Percentiles rank a stretch among this genome's conserved stretches.
Evolutionary conservation across 2,329 filamentous ascomycete species (phyloP).

Genomic region (Diplodia mutila): DNA sequence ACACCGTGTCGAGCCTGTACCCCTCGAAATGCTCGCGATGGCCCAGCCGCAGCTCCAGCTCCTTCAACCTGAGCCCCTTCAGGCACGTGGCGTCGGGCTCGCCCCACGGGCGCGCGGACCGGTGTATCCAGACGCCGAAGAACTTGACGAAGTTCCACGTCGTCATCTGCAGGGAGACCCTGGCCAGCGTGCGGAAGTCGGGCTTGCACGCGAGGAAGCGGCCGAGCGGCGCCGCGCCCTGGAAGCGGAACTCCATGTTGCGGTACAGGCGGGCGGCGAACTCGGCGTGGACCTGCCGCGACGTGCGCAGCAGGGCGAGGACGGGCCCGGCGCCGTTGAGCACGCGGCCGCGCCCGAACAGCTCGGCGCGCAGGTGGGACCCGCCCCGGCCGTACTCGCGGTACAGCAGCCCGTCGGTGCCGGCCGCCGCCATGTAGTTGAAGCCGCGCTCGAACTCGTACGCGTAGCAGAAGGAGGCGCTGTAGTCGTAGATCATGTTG

Average conservation of each 20-base stretch:
- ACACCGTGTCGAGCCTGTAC: conserved; percentile 2
- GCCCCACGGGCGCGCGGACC: conserved; percentile 11
- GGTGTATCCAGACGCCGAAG: conserved; percentile 18
- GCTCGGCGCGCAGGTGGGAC: conserved; percentile 20
- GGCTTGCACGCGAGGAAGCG: conserved; percentile 14
- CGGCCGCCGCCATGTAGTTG: conserved; percentile 21
- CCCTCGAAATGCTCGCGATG: conserved; percentile 16
- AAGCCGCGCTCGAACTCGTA: conserved; percentile 23
- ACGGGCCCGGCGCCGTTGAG: conserved; percentile 21
- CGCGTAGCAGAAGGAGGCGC: conserved; percentile 18
- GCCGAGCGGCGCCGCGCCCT: conserved; percentile 7
- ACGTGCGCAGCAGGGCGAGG: conserved; percentile 2
- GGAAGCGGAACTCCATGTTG: conserved; percentile 20
- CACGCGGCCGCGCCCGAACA: conserved; percentile 16
- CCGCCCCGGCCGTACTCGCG: conserved; percentile 5
- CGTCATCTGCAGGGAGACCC: conserved; percentile 22
- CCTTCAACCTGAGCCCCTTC: conserved; percentile 4
- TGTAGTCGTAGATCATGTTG: conserved; percentile 25
- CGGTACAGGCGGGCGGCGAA: conserved; percentile 3
- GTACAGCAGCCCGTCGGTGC: conserved; percentile 19
- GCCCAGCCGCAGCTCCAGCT: conserved; percentile 15
- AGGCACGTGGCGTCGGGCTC: conserved; percentile 9
- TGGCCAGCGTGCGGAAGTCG: not conserved
- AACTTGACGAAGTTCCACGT: conserved; percentile 24
- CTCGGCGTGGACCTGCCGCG: conserved; percentile 15